Evolutionary conservation across 805 yeast species (phyloP), one percentile per base, ranked within the genome.

Genomic region (Grigorovia humatica): DNA sequence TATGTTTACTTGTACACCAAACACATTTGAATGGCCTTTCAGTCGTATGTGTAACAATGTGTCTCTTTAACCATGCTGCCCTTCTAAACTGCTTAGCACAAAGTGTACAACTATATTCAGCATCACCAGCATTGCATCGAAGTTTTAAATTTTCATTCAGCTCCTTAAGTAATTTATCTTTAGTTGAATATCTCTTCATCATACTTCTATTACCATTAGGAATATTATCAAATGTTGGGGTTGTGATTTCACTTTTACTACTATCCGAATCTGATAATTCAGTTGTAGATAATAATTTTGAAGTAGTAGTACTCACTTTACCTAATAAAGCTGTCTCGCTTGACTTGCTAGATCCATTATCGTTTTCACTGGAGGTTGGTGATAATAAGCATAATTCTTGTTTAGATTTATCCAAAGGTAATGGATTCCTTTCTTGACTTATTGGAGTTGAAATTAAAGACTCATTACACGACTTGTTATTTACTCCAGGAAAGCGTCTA

Each of bases 1-100:
- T 66, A 51, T 66, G 70, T 46, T 58, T 62, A 45, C 65, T 59
- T 35, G 56, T 51, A 47, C 70, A 66, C 64, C 64, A 62, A 2
- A 64, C 63, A 54, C 70, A 66, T 18, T 53, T 48, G 44, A 57
- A 64, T 19, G 59, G 62, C 45, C 65, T 58, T 18, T 56, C 55
- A 38, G 57, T 52, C 0, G 66, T 59, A 47, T 66, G 70, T 15
- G 66, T 59, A n/a, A 64, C 45, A 12, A 62, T 48, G 49, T 66
- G 68, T 44, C 70, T 55, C 50, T 60, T 59, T 44, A 64, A 54
- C 68, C 70, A 64, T n/a, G 70, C 62, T 19, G 57, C 57, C 18
- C 70, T 55, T 47, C 57, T 55, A 49, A 64, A 65, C n/a, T 56
- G 52, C 48, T 63, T 64, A 9, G 55, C 55, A 50, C 69, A 65